These are phyloP conservation scores for Spergularia bocconei DNA, from an alignment of 148 eudicot species.

Conservation along the genomic window DNA sequence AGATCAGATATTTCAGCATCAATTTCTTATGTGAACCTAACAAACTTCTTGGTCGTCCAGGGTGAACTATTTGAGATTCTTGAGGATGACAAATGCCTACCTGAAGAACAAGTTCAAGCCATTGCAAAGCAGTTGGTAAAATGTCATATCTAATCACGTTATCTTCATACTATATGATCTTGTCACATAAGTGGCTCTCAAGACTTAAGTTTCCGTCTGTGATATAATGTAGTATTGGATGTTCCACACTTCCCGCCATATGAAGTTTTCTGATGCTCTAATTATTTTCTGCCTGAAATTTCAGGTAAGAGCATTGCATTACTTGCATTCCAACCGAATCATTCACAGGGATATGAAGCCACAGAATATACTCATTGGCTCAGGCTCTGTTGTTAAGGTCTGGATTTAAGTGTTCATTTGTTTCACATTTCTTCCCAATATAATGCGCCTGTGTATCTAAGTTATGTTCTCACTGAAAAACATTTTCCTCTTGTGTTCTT, in stretches of 20 bases:
- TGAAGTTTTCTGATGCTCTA: background rate
- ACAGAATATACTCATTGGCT: conserved; percentile 93
- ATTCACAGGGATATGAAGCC: conserved; percentile 99
- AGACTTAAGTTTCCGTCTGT: background rate
- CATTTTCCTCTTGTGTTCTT: background rate
- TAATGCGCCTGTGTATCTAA: background rate
- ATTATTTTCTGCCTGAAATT: conserved; percentile 4
- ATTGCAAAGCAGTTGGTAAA: conserved; percentile 96
- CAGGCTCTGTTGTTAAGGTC: conserved; percentile 92
- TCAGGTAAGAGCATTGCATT: conserved; percentile 92
- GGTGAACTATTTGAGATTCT: conserved; percentile 97
- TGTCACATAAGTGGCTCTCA: background rate
- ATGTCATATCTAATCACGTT: conserved; percentile 7
- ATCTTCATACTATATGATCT: background rate
- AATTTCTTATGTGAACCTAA: background rate
- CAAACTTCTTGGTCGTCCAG: conserved; percentile 32
- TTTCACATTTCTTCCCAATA: background rate
- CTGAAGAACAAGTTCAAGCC: conserved; percentile 98
- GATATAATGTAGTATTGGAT: background rate
- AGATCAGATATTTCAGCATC: background rate
- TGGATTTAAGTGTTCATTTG: conserved; percentile 4
- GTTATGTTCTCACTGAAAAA: background rate
- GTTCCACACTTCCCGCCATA: background rate
- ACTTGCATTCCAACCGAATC: conserved; percentile 92
- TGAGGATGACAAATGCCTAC: conserved; percentile 94